phyloP scores from a whole-genome alignment of 1,284 basidiomycete species.

The Anthracocystis panici-leucophaei region DNA sequence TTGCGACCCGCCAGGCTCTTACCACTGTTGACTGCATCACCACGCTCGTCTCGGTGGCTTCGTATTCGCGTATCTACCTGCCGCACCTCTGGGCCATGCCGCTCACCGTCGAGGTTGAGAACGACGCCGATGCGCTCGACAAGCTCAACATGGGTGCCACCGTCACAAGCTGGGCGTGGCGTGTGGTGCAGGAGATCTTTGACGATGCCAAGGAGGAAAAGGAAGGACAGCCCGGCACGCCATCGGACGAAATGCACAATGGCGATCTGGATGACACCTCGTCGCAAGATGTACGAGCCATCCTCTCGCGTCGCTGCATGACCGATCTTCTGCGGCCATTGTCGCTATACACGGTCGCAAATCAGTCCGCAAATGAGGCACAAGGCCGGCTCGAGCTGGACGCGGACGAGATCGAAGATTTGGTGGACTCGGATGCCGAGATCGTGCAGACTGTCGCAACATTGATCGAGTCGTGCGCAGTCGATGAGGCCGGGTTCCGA shows the following conservation, averaged over 20 bases:
- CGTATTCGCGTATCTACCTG: constrained; percentile 43
- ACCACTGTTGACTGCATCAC: constrained; percentile 24
- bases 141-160: constrained; percentile 46
- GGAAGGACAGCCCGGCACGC: constrained; percentile 18
- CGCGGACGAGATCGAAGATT: constrained; percentile 40
- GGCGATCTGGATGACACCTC: constrained; percentile 32
- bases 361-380: background rate
- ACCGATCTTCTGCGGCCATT: constrained; percentile 27
- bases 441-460: constrained; percentile 44
- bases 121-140: constrained; percentile 24
- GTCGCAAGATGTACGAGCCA: constrained; percentile 19
- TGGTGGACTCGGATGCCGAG: constrained; percentile 54
- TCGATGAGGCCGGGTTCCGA: constrained; percentile 37
- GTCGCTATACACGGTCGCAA: constrained; percentile 15
- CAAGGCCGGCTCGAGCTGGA: constrained; percentile 26
- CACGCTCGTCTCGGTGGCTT: constrained; percentile 30
- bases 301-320: constrained; percentile 39
- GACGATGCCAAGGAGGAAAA: constrained; percentile 50
- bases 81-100: constrained; percentile 44
- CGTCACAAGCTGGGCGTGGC: constrained; percentile 45
- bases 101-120: constrained; percentile 27
- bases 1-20: constrained; percentile 64
- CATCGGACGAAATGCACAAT: constrained; percentile 37
- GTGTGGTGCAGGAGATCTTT: constrained; percentile 47
- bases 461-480: constrained; percentile 48